Conservation (phyloP, 768 basidiomycete species). For the Mycena crocata region DNA sequence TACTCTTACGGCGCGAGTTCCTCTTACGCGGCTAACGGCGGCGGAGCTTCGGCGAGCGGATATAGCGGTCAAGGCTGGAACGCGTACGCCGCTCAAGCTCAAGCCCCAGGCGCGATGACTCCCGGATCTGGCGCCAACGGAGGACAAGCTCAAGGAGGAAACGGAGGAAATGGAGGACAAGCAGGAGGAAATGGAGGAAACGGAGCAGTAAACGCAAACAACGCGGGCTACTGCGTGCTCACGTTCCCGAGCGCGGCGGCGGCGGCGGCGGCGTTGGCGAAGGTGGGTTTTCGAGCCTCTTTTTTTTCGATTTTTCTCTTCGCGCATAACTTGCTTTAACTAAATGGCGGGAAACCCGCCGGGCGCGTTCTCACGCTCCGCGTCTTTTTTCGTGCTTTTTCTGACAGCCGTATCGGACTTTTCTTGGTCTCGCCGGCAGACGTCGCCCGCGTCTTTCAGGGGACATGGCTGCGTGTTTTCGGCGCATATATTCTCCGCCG, state of each 20-base stretch:
- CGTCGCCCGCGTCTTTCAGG: too few species aligned
- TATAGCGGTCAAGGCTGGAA: too few species aligned
- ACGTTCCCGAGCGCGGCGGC: constrained; percentile 19
- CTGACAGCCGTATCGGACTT: neutral
- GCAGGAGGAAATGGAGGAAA: constrained; percentile 42
- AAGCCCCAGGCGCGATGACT: too few species aligned
- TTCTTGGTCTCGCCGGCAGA: too few species aligned
- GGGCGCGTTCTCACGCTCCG: too few species aligned
- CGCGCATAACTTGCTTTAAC: neutral
- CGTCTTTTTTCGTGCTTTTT: neutral
- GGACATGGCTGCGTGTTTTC: neutral
- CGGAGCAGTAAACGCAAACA: constrained; percentile 74
- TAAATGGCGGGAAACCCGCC: too few species aligned
- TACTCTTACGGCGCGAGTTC: too few species aligned
- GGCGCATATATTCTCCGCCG: neutral
- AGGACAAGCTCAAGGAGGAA: constrained; percentile 44
- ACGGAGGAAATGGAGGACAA: constrained; percentile 39
- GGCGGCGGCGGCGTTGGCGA: constrained; percentile 21
- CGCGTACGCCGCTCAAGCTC: too few species aligned
- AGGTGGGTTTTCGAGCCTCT: constrained; percentile 12
- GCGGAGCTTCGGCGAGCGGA: too few species aligned
- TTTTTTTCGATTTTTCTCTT: neutral
- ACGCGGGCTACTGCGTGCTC: constrained; percentile 44
- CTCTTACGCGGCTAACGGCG: too few species aligned
- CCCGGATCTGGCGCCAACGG: constrained; percentile 61